Conservation (phyloP, 2,329 filamentous ascomycete genomes). For the Hymenotorrendiella dingleyae region DNA sequence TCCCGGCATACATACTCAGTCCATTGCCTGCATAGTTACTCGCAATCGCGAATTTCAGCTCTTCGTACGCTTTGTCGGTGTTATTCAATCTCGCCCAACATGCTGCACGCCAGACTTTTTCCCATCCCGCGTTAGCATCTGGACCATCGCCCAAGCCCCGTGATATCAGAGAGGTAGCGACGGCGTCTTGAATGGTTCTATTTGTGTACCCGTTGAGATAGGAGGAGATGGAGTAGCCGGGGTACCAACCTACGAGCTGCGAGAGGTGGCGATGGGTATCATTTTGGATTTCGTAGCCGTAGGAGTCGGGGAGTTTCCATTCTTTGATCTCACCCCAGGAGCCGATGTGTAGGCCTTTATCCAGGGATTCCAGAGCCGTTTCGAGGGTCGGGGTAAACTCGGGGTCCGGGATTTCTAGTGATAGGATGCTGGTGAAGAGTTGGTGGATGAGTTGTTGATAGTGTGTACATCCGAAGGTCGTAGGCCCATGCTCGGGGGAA, state of each 20-base stretch:
- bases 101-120: constrained; percentile 51
- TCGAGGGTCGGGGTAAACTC: constrained; percentile 28
- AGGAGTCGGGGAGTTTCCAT: constrained; percentile 39
- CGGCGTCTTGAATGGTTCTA: constrained; percentile 37
- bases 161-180: constrained; percentile 39
- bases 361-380: constrained; percentile 38
- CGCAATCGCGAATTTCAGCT: constrained; percentile 42
- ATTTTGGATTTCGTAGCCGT: constrained; percentile 34
- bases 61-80: constrained; percentile 41
- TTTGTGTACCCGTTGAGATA: constrained; percentile 39
- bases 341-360: constrained; percentile 44
- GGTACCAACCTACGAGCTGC: constrained; percentile 50
- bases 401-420: background rate
- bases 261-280: constrained; percentile 49
- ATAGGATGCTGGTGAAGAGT: background rate
- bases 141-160: constrained; percentile 40
- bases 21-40: constrained; percentile 46
- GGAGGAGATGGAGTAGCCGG: constrained; percentile 44
- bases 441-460: constrained; percentile 46
- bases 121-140: constrained; percentile 51
- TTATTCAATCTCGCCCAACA: constrained; percentile 52
- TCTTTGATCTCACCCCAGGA: constrained; percentile 41
- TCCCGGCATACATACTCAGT: constrained; percentile 44
- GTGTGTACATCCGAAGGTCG: constrained; percentile 48
- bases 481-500: constrained; percentile 50